A percentile compares a stretch with the other conserved stretches of the same genome.
Evolutionary conservation across 371 early-diverging fungal genomes (phyloP).

Genomic region (Lichtheimia ramosa): DNA sequence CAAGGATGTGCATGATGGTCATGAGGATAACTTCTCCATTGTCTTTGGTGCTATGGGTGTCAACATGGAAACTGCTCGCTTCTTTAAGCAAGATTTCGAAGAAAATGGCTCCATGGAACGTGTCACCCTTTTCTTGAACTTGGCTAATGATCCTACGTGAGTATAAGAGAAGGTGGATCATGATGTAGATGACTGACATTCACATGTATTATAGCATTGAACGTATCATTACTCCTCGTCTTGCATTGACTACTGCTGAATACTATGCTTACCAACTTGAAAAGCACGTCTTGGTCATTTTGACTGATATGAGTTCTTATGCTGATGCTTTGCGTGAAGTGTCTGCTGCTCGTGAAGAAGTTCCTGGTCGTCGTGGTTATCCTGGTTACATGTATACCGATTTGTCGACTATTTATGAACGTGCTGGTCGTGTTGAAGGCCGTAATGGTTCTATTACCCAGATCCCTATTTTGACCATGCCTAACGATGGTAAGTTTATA

Average conservation of each 20-base stretch:
- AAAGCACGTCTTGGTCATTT: constrained; percentile 99
- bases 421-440: constrained; percentile 99
- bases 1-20: constrained; percentile 97
- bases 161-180: constrained; percentile 11
- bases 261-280: constrained; percentile 99
- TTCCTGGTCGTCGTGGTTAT: constrained; percentile 99
- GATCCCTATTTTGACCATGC: constrained; percentile 99
- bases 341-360: constrained; percentile 99
- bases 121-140: constrained; percentile 98
- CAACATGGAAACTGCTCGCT: constrained; percentile 99
- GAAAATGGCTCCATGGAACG: constrained; percentile 99
- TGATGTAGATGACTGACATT: not conserved
- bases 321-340: constrained; percentile 99
- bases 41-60: constrained; percentile 99
- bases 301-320: constrained; percentile 99
- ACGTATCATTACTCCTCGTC: constrained; percentile 99
- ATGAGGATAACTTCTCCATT: constrained; percentile 99
- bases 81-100: constrained; percentile 99
- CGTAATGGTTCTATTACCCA: constrained; percentile 99
- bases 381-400: constrained; percentile 99
- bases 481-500: constrained; percentile 91
- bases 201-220: constrained; percentile 78
- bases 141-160: constrained; percentile 99
- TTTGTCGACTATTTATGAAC: constrained; percentile 99
- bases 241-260: constrained; percentile 99